phyloP scores from a whole-genome alignment of 2,329 filamentous ascomycete species.

The Trichoderma sp. region DNA sequence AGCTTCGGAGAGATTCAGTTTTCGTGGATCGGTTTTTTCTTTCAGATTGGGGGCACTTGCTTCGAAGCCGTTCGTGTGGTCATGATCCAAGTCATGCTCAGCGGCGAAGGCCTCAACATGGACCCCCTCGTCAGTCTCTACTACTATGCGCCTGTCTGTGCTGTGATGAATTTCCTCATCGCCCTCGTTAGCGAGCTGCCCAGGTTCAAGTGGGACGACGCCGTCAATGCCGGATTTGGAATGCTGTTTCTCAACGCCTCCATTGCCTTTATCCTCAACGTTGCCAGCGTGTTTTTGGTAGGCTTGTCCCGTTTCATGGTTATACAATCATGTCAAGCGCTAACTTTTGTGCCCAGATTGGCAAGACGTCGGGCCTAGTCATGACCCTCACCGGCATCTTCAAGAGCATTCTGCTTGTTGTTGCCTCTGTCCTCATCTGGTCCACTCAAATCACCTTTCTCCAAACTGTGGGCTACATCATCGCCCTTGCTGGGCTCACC shows the following conservation, averaged over 20 bases:
- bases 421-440: constrained; percentile 77
- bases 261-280: constrained; percentile 78
- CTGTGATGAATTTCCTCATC: constrained; percentile 74
- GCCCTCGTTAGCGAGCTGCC: constrained; percentile 70
- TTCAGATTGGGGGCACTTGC: constrained; percentile 72
- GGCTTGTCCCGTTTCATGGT: constrained; percentile 39
- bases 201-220: constrained; percentile 65
- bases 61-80: constrained; percentile 82
- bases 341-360: constrained; percentile 60
- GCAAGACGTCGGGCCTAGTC: constrained; percentile 82
- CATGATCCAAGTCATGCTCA: constrained; percentile 83
- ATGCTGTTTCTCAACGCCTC: constrained; percentile 73
- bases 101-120: constrained; percentile 78
- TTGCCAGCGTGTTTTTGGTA: constrained; percentile 85
- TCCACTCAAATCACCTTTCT: constrained; percentile 68
- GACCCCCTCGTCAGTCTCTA: constrained; percentile 85
- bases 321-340: constrained; percentile 22
- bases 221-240: constrained; percentile 65
- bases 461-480: constrained; percentile 76
- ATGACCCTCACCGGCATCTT: constrained; percentile 85
- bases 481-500: constrained; percentile 60
- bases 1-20: constrained; percentile 69
- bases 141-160: constrained; percentile 86
- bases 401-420: constrained; percentile 83
- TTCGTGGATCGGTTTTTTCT: constrained; percentile 65